Conservation (phyloP, 495 filamentous ascomycete species). For the Penicillium desertorum region DNA sequence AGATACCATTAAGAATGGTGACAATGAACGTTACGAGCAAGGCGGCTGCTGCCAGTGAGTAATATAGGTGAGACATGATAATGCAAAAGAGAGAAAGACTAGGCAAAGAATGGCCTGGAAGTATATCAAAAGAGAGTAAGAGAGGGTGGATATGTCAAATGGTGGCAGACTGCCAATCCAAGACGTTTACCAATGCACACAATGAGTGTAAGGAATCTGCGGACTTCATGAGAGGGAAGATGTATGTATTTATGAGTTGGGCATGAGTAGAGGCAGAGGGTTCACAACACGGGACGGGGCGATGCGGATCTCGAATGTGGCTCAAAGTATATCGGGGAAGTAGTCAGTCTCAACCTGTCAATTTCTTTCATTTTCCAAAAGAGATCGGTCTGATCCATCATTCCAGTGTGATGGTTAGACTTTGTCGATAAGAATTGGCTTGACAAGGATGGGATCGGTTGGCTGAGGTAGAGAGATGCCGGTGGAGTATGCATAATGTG, state of each 20-base stretch:
- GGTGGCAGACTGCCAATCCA: conserved; percentile 12
- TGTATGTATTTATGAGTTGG: conserved; percentile 20
- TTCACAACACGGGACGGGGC: conserved; percentile 24
- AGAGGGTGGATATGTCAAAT: conserved; percentile 9
- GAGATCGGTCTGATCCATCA: conserved; percentile 28
- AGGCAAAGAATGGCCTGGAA: conserved; percentile 1
- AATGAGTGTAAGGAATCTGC: conserved; percentile 12
- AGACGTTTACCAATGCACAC: conserved; percentile 15
- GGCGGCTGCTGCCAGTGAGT: conserved; percentile 30
- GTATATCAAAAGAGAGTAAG: conserved; percentile 11
- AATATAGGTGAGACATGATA: conserved; percentile 24
- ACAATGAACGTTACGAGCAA: conserved; percentile 29
- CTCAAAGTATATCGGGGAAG: conserved; percentile 26
- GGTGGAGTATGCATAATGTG: conserved; percentile 2
- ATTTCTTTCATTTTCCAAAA: conserved; percentile 2
- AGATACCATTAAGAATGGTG: conserved; percentile 39
- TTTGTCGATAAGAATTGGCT: conserved; percentile 10
- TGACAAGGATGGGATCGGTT: not conserved
- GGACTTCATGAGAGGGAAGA: conserved; percentile 3
- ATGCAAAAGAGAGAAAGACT: conserved; percentile 6
- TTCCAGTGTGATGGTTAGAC: conserved; percentile 24
- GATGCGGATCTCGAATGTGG: conserved; percentile 20
- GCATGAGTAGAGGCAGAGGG: conserved; percentile 16
- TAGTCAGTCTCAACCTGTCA: conserved; percentile 18
- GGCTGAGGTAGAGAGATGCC: conserved; percentile 4